Evolutionary conservation across 768 basidiomycete genomes (phyloP).

Genomic region (Tulasnella sp.): DNA sequence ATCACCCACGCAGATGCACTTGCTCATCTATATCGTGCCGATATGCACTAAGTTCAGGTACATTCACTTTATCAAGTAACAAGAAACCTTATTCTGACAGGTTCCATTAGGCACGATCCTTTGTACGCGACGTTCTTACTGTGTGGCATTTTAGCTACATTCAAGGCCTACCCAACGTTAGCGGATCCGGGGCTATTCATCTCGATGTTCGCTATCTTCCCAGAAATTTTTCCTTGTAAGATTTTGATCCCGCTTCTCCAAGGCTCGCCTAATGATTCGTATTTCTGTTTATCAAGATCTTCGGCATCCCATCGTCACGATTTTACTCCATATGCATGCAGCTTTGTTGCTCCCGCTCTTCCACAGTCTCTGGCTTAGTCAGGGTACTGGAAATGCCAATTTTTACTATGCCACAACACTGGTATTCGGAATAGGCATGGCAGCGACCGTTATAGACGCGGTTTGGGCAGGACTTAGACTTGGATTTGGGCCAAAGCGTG

Average conservation of each 20-base stretch:
- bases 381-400: constrained; percentile 93
- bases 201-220: constrained; percentile 67
- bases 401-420: constrained; percentile 95
- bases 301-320: constrained; percentile 70
- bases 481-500: constrained; percentile 45
- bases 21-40: constrained; percentile 69
- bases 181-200: constrained; percentile 82
- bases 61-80: constrained; percentile 22
- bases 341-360: constrained; percentile 80
- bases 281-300: constrained; percentile 52
- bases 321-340: constrained; percentile 71
- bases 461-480: constrained; percentile 72
- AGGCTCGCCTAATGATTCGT: neutral
- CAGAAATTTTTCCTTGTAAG: constrained; percentile 73
- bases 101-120: constrained; percentile 54
- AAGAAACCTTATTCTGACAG: neutral
- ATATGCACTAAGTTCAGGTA: constrained; percentile 82
- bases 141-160: constrained; percentile 60
- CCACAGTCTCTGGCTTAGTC: constrained; percentile 78
- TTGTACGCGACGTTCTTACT: constrained; percentile 68
- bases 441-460: constrained; percentile 68
- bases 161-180: constrained; percentile 87
- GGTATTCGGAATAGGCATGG: constrained; percentile 82
- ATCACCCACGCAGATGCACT: constrained; percentile 45
- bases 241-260: constrained; percentile 16